Conservation (phyloP, 352 stramenopile species). For the Globisporangium canariense region DNA sequence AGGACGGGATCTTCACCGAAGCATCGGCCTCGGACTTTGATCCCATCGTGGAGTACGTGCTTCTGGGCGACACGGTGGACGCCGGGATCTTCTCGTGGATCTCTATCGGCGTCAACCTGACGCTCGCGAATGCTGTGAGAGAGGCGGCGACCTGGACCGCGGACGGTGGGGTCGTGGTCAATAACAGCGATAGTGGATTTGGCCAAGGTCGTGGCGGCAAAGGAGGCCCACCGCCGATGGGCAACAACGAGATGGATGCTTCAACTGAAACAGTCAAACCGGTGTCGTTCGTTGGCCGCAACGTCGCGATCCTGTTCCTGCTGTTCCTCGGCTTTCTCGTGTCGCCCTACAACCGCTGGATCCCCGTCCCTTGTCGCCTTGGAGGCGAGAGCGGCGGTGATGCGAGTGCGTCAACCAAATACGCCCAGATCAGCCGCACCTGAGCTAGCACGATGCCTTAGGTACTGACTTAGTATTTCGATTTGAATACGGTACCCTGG, state of each 20-base stretch:
- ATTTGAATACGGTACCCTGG: no score
- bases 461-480: no score
- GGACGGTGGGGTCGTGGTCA: neutral
- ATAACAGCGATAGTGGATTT: neutral
- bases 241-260: neutral
- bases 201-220: neutral
- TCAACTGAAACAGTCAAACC: neutral
- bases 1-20: slow-evolving; percentile 11
- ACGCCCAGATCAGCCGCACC: slow-evolving; percentile 1
- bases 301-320: neutral
- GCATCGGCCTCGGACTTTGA: slow-evolving; percentile 9
- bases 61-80: slow-evolving; percentile 19
- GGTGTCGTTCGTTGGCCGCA: neutral
- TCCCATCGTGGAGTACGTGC: slow-evolving; percentile 11
- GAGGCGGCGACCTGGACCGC: slow-evolving; percentile 11
- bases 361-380: neutral
- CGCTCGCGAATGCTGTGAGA: neutral
- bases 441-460: neutral
- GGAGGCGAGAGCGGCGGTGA: neutral
- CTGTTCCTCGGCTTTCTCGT: neutral
- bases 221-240: neutral
- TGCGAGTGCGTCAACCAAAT: neutral
- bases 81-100: slow-evolving; percentile 25
- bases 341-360: slow-evolving; percentile 6
- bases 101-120: slow-evolving; percentile 19